Conservation (phyloP, 2,329 filamentous ascomycete species). For the Ophiostoma perfectum region DNA sequence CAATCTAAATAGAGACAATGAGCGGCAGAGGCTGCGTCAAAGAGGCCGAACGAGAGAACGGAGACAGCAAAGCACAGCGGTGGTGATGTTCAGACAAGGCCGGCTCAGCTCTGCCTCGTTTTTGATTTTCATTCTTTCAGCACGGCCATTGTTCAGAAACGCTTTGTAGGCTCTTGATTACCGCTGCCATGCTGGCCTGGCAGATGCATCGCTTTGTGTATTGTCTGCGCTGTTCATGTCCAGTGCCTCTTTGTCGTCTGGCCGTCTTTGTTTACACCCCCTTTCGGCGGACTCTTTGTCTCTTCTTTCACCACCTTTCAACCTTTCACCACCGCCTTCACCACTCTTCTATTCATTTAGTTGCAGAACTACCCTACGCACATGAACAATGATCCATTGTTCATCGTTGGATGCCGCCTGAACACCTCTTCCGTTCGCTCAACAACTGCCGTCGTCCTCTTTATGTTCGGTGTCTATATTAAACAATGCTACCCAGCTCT, state of each 20-base stretch:
- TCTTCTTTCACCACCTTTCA: background rate
- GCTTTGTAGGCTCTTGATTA: background rate
- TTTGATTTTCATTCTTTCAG: background rate
- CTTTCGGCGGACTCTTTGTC: too few relatives aligned
- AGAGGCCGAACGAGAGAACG: background rate
- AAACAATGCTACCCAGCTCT: too few relatives aligned
- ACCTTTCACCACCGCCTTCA: background rate
- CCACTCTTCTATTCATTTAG: too few relatives aligned
- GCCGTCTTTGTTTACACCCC: background rate
- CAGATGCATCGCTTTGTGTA: background rate
- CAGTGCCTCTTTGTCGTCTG: background rate
- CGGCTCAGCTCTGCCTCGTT: background rate
- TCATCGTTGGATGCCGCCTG: background rate
- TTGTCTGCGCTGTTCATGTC: background rate
- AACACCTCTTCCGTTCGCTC: background rate
- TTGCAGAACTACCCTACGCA: background rate
- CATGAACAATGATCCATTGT: background rate
- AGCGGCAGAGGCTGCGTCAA: background rate
- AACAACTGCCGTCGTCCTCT: too few relatives aligned
- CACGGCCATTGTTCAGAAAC: background rate
- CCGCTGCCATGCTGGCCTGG: background rate
- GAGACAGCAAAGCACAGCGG: background rate
- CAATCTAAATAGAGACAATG: background rate
- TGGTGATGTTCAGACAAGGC: background rate
- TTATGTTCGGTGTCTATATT: too few relatives aligned